Evolutionary conservation across 1,284 basidiomycete species (phyloP), one percentile per base, ranked within the genome.

Genomic region (Cryptococcus deneoformans): DNA sequence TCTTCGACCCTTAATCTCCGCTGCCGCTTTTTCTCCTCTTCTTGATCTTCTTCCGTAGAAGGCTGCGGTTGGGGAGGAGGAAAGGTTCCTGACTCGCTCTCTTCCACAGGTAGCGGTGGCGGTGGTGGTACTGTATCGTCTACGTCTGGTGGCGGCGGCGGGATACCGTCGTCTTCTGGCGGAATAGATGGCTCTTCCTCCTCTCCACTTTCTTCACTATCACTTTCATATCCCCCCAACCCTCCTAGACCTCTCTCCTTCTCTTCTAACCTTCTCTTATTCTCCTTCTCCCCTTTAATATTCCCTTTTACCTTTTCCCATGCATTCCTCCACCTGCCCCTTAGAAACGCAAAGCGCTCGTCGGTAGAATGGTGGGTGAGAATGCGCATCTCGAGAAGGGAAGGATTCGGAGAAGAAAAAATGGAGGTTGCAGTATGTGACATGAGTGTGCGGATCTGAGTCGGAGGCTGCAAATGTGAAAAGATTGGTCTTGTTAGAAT

Each of bases 341-440:
- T 82, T 40, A 94, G 75, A 71, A 93, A 94, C 0, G 86, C 84
- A 68, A 94, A 92, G 1, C 84, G 65, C 68, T 79, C 70, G 86
- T 90, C 62, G 71, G 57, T 78, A 0, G 88, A 86, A 66, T 93
- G 85, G 65, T 93, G 90, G 5, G 90, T 86, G 5, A 93, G 79
- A 59, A 94, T 92, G n/a, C 89, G 84, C 82, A 90, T 86, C 74
- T 92, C 89, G 12, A 93, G 80, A 60, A 89, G 84, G 0, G 85
- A 83, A 5, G 88, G 82, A 66, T 92, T 90, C 3, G 85, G 84
- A 0, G 90, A 88, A 4, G 81, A 77, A 10, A 82, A 69, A 12
- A 93, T 71, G 61, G 89, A 86, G 6, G 70, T 66, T 0, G 89
- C 89, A 0, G 91, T 92, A 59, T 87, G 84, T 8, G 79, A 77